phyloP scores from a whole-genome alignment of 305 asterid species.

The Caryopteris hybrid region DNA sequence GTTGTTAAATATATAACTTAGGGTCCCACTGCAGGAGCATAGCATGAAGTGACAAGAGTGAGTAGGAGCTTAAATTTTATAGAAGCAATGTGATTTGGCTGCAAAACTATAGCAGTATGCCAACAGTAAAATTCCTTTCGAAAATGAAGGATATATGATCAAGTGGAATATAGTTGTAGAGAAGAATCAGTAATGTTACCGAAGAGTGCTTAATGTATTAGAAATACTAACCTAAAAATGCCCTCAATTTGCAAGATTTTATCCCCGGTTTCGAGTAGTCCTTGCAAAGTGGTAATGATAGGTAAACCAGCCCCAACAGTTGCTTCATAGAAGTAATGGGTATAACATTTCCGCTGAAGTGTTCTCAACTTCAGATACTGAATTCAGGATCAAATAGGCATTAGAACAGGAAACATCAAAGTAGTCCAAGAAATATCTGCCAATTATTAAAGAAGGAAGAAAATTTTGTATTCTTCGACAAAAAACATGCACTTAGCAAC shows the following conservation, averaged over 20 bases:
- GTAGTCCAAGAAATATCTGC: too few relatives aligned
- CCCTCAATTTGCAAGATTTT: constrained; percentile 86
- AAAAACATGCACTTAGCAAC: too few relatives aligned
- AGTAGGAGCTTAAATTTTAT: too few relatives aligned
- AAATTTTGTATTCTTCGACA: too few relatives aligned
- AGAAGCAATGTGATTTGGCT: not conserved
- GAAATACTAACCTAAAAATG: constrained; percentile 70
- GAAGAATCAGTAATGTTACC: too few relatives aligned
- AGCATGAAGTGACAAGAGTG: not conserved
- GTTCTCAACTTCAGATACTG: constrained; percentile 92
- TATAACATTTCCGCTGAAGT: constrained; percentile 84
- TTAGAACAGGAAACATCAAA: not conserved
- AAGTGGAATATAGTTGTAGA: not conserved
- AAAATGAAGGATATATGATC: not conserved
- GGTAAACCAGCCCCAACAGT: constrained; percentile 99
- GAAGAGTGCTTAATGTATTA: too few relatives aligned
- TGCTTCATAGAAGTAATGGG: constrained; percentile 97
- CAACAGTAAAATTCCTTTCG: not conserved
- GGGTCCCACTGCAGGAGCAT: constrained; percentile 72
- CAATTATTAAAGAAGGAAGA: not conserved
- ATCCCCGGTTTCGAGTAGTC: constrained; percentile 96
- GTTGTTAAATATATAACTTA: constrained; percentile 96
- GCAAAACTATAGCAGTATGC: not conserved
- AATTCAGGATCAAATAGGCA: constrained; percentile 17
- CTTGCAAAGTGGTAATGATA: constrained; percentile 86